These are phyloP conservation scores for Pythium rishiriense DNA, from an alignment of 352 stramenopile genomes.

Conservation along the genomic window DNA sequence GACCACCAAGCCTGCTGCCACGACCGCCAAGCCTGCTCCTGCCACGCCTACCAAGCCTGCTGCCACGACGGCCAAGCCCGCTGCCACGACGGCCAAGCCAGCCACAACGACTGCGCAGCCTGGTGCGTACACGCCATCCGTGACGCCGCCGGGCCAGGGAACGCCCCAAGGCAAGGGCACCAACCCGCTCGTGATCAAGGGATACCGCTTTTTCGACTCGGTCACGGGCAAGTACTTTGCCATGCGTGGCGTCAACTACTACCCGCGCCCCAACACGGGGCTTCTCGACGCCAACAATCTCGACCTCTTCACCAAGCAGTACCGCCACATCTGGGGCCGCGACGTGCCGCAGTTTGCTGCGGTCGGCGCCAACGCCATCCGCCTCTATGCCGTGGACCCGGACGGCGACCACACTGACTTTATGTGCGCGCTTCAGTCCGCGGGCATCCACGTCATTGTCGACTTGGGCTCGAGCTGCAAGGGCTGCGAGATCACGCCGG, in stretches of 20 bases:
- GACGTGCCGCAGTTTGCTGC: constrained; percentile 70
- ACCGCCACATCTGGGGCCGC: constrained; percentile 61
- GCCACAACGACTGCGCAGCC: background rate
- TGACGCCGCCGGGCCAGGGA: too few species aligned
- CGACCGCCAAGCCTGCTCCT: background rate
- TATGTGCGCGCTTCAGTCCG: constrained; percentile 77
- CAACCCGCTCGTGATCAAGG: constrained; percentile 60
- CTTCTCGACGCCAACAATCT: constrained; percentile 71
- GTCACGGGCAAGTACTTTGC: constrained; percentile 69
- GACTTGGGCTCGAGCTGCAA: constrained; percentile 64
- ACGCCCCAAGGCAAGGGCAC: constrained; percentile 18
- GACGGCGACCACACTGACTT: constrained; percentile 70
- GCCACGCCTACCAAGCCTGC: background rate
- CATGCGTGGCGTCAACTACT: constrained; percentile 82
- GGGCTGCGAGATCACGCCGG: constrained; percentile 63
- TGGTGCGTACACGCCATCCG: background rate
- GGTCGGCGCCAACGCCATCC: constrained; percentile 74
- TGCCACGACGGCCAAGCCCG: background rate
- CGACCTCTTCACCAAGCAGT: constrained; percentile 81
- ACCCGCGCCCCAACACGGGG: constrained; percentile 77
- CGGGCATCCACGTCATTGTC: constrained; percentile 79
- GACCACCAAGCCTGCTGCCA: background rate
- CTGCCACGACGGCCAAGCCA: background rate
- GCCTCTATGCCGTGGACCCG: constrained; percentile 82
- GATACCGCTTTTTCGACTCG: constrained; percentile 79